A percentile compares a stretch with the other conserved stretches of the same genome.
Conservation (phyloP, 106 monocot species). For the Dendrobium huoshanense region DNA sequence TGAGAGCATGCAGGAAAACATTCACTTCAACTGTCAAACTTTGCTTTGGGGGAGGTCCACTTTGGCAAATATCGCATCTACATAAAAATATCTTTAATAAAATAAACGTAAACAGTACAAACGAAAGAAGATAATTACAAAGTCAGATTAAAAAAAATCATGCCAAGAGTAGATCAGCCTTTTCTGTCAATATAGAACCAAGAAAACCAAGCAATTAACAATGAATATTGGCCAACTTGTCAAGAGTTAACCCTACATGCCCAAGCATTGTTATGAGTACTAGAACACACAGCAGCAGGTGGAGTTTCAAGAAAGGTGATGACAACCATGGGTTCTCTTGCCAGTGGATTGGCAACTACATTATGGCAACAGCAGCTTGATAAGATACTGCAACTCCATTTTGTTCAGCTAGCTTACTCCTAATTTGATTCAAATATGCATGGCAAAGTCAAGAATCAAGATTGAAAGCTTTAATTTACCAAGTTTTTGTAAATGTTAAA, state of each 20-base stretch:
- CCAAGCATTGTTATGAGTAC: background rate
- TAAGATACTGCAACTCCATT: background rate
- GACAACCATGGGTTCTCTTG: background rate
- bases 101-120: background rate
- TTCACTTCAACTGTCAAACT: slow-evolving; percentile 63
- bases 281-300: background rate
- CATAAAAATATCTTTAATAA: background rate
- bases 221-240: background rate
- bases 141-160: too few relatives aligned
- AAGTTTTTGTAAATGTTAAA: too few relatives aligned
- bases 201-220: background rate
- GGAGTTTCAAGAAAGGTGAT: background rate
- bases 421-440: background rate
- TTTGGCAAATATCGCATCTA: slow-evolving; percentile 84
- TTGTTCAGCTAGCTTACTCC: background rate
- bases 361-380: background rate
- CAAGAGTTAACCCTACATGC: background rate
- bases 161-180: background rate
- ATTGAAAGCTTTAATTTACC: too few relatives aligned
- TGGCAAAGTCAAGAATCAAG: background rate
- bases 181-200: background rate
- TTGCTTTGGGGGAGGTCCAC: slow-evolving; percentile 55
- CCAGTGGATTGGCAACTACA: background rate
- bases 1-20: slow-evolving; percentile 46
- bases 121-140: background rate